phyloP scores from a whole-genome alignment of 2,329 filamentous ascomycete genomes.

The Macrophomina phaseolina region DNA sequence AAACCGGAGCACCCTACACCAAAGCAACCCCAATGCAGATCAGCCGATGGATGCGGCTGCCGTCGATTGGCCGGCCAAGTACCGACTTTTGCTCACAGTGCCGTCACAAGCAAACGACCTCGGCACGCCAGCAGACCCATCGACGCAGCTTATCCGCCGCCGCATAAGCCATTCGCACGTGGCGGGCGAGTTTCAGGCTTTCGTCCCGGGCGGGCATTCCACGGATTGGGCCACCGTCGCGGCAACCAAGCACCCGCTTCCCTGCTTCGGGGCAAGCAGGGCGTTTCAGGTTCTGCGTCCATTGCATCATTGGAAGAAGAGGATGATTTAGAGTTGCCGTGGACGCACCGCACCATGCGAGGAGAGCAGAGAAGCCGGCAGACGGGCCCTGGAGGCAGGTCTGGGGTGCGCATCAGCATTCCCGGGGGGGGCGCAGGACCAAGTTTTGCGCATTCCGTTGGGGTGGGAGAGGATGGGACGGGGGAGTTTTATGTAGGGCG shows the following conservation, averaged over 20 bases:
- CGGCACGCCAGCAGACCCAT: not conserved
- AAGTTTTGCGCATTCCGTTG: slow-evolving; percentile 5
- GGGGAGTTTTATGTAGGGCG: too few relatives aligned
- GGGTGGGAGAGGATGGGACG: too few relatives aligned
- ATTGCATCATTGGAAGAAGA: not conserved
- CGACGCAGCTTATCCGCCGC: not conserved
- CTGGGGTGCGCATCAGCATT: not conserved
- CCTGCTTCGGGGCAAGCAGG: not conserved
- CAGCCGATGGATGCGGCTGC: not conserved
- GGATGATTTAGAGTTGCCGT: not conserved
- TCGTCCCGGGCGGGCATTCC: not conserved
- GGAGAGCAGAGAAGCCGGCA: not conserved
- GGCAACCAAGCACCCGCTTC: not conserved
- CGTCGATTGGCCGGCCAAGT: not conserved
- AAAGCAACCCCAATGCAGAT: not conserved
- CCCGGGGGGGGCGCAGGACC: not conserved
- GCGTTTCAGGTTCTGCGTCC: not conserved
- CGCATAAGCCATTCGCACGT: not conserved
- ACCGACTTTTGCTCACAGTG: not conserved
- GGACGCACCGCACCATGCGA: not conserved
- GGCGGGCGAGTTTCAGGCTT: not conserved
- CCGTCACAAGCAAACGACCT: not conserved
- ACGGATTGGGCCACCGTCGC: not conserved
- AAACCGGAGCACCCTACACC: too few relatives aligned
- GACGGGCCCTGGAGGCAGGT: not conserved